phyloP scores from a whole-genome alignment of 257 asterid genomes.

The Asclepias syriaca region DNA sequence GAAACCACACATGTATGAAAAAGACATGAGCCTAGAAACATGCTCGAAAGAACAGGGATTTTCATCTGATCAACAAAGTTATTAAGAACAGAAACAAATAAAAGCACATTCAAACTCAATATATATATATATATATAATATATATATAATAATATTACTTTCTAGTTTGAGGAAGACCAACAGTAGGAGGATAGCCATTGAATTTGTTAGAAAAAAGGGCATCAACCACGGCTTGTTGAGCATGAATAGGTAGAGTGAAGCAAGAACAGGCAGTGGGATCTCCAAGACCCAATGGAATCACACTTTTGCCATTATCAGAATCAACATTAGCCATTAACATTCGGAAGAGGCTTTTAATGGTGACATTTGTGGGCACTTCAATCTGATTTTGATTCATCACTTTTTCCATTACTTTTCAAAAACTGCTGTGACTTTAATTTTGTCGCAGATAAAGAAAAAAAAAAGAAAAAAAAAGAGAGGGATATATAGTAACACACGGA shows the following conservation, averaged over 20 bases:
- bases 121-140: too few species aligned
- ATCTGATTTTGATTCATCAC: slow-evolving; percentile 6
- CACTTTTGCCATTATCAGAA: slow-evolving; percentile 22
- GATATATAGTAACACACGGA: too few species aligned
- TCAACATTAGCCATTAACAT: slow-evolving; percentile 41
- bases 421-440: too few species aligned
- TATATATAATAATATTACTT: slow-evolving; percentile 24
- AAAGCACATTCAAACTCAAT: neutral
- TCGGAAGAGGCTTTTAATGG: slow-evolving; percentile 66
- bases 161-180: slow-evolving; percentile 81
- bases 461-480: too few species aligned
- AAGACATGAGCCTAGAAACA: too few species aligned
- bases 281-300: slow-evolving; percentile 76
- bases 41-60: too few species aligned
- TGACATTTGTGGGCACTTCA: slow-evolving; percentile 44
- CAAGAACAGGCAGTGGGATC: slow-evolving; percentile 81
- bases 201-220: slow-evolving; percentile 57
- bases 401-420: slow-evolving; percentile 10
- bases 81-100: neutral
- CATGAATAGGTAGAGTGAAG: slow-evolving; percentile 44
- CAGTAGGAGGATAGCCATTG: slow-evolving; percentile 82
- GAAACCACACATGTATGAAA: too few species aligned
- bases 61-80: too few species aligned
- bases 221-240: slow-evolving; percentile 52
- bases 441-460: too few species aligned